phyloP scores from a whole-genome alignment of 1,284 basidiomycete species.

The Cryptococcus sp. region DNA sequence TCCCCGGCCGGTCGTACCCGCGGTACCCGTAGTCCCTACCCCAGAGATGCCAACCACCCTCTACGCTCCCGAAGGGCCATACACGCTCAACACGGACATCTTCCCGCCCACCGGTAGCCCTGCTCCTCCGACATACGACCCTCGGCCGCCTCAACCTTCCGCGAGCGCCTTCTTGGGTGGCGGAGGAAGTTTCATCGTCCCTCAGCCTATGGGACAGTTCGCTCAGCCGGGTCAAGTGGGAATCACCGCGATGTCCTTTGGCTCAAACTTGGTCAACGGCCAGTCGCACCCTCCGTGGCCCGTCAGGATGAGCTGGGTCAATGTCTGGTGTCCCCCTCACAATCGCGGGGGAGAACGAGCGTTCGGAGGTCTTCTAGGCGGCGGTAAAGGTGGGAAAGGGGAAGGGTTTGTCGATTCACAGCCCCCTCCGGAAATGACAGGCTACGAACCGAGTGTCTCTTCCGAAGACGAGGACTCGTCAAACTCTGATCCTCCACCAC shows the following conservation, averaged over 20 bases:
- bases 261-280: conserved; percentile 45
- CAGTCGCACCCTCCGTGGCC: conserved; percentile 41
- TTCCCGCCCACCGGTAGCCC: conserved; percentile 46
- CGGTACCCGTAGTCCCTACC: conserved; percentile 43
- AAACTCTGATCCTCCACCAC: conserved; percentile 19
- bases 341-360: conserved; percentile 27
- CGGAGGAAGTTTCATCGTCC: conserved; percentile 30
- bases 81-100: conserved; percentile 28
- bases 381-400: conserved; percentile 23
- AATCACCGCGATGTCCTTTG: conserved; percentile 36
- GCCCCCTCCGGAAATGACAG: conserved; percentile 16
- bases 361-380: conserved; percentile 34
- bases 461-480: conserved; percentile 22
- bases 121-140: conserved; percentile 22
- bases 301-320: conserved; percentile 39
- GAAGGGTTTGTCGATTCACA: conserved; percentile 1
- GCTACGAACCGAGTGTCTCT: conserved; percentile 30
- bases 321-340: conserved; percentile 45
- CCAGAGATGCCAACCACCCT: conserved; percentile 40
- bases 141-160: conserved; percentile 6
- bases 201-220: conserved; percentile 4
- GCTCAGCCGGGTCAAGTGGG: conserved; percentile 14
- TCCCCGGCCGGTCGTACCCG: conserved; percentile 38
- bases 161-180: conserved; percentile 8
- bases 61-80: conserved; percentile 47